Evolutionary conservation across 805 yeast genomes (phyloP).

Genomic region (Sugiyamaella qingdaonensis): DNA sequence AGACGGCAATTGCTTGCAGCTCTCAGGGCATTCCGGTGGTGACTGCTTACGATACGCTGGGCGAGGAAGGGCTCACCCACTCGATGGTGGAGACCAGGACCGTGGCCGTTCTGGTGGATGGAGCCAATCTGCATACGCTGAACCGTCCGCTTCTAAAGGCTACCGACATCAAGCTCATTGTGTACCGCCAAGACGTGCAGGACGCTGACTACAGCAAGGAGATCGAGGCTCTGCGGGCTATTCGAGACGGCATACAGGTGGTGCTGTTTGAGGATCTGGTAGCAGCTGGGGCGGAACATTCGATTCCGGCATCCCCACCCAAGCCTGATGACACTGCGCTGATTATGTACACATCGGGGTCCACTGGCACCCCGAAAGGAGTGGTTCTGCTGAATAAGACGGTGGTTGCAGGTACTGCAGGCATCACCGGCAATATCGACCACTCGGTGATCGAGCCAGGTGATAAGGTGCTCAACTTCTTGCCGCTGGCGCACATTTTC

Average conservation of each 20-base stretch:
- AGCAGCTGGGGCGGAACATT: conserved; percentile 54
- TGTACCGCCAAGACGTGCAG: conserved; percentile 62
- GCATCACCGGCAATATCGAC: conserved; percentile 63
- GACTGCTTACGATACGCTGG: conserved; percentile 94
- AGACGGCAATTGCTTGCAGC: conserved; percentile 71
- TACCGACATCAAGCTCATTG: conserved; percentile 56
- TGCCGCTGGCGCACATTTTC: conserved; percentile 95
- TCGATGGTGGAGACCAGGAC: conserved; percentile 81
- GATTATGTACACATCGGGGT: conserved; percentile 85
- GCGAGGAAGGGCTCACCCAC: conserved; percentile 75
- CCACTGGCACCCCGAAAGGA: conserved; percentile 84
- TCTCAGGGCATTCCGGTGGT: conserved; percentile 81
- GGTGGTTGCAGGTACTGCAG: conserved; percentile 82
- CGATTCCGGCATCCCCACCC: conserved; percentile 43
- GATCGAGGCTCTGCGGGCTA: conserved; percentile 51
- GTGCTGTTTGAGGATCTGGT: conserved; percentile 61
- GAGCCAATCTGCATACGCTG: conserved; percentile 60
- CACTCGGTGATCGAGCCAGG: conserved; percentile 44
- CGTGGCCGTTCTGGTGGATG: conserved; percentile 78
- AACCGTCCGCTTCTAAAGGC: conserved; percentile 69
- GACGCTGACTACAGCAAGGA: conserved; percentile 56
- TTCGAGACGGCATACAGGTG: conserved; percentile 75
- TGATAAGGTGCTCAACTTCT: conserved; percentile 80
- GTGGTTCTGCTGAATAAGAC: conserved; percentile 64
- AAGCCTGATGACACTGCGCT: conserved; percentile 59